Evolutionary conservation across 805 yeast genomes (phyloP).

Genomic region (Metschnikowia cubensis): DNA sequence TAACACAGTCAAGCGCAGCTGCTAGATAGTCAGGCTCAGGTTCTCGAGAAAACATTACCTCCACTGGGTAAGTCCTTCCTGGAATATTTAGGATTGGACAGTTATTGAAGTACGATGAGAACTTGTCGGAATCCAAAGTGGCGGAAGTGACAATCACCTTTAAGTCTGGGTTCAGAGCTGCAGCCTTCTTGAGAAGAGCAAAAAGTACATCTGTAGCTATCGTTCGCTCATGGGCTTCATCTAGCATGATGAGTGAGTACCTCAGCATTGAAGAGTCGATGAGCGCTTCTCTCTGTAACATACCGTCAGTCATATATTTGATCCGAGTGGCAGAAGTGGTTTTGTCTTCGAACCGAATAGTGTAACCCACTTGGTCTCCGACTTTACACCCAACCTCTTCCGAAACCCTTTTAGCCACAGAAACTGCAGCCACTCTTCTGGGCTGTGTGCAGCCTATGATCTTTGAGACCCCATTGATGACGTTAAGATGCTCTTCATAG

Average conservation of each 20-base stretch:
- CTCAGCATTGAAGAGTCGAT: conserved; percentile 70
- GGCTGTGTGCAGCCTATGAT: conserved; percentile 74
- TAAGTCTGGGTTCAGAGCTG: conserved; percentile 62
- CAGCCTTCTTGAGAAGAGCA: conserved; percentile 77
- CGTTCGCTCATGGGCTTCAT: conserved; percentile 97
- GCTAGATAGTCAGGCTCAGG: conserved; percentile 87
- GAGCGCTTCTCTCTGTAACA: conserved; percentile 84
- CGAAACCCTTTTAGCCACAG: conserved; percentile 81
- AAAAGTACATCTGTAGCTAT: conserved; percentile 89
- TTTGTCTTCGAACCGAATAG: conserved; percentile 80
- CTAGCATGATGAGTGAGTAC: conserved; percentile 86
- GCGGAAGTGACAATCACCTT: conserved; percentile 88
- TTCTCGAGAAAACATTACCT: conserved; percentile 68
- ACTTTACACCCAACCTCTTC: conserved; percentile 65
- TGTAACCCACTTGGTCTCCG: conserved; percentile 79
- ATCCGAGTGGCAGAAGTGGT: conserved; percentile 56
- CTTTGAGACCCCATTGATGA: conserved; percentile 18
- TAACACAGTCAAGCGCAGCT: conserved; percentile 76
- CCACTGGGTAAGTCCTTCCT: conserved; percentile 90
- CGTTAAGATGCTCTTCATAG: conserved; percentile 58
- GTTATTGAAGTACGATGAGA: conserved; percentile 67
- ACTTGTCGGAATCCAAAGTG: conserved; percentile 84
- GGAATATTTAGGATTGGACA: conserved; percentile 86
- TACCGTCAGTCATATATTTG: conserved; percentile 97
- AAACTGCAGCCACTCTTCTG: conserved; percentile 76